Evolutionary conservation across 1,284 basidiomycete genomes (phyloP).

Genomic region (Rugosomyces carneus): DNA sequence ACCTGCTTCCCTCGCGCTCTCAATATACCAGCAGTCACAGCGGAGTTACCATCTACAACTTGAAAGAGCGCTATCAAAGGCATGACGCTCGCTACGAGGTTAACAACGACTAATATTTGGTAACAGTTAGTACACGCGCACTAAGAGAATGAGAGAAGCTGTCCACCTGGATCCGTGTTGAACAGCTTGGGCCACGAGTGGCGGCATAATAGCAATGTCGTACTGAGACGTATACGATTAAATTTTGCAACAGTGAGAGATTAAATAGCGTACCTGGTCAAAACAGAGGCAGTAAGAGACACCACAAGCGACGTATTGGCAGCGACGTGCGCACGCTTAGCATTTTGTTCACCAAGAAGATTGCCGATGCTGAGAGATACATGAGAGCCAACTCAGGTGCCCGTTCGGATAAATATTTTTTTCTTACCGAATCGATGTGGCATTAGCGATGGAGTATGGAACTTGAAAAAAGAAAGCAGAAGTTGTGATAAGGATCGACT

Average conservation of each 20-base stretch:
- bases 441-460: conserved; percentile 74
- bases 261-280: conserved; percentile 49
- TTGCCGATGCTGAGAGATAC: conserved; percentile 70
- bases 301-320: conserved; percentile 58
- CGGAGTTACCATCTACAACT: conserved; percentile 67
- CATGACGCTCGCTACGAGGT: conserved; percentile 64
- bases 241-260: conserved; percentile 4
- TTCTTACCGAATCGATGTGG: conserved; percentile 70
- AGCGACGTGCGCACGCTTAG: conserved; percentile 60
- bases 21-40: conserved; percentile 70
- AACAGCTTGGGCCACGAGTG: conserved; percentile 77
- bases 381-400: not conserved
- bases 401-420: not conserved
- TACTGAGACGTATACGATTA: conserved; percentile 33
- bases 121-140: too few relatives aligned
- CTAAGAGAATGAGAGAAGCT: not conserved
- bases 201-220: conserved; percentile 66
- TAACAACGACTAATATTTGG: conserved; percentile 43
- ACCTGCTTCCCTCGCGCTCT: conserved; percentile 73
- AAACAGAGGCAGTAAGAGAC: conserved; percentile 45
- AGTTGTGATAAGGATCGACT: conserved; percentile 70
- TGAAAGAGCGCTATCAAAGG: conserved; percentile 78
- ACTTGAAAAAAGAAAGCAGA: conserved; percentile 79
- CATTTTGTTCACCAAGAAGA: conserved; percentile 69
- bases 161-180: conserved; percentile 68